These are phyloP conservation scores for Capsella bursapastoris DNA, from an alignment of 345 rosid genomes.

Conservation along the genomic window DNA sequence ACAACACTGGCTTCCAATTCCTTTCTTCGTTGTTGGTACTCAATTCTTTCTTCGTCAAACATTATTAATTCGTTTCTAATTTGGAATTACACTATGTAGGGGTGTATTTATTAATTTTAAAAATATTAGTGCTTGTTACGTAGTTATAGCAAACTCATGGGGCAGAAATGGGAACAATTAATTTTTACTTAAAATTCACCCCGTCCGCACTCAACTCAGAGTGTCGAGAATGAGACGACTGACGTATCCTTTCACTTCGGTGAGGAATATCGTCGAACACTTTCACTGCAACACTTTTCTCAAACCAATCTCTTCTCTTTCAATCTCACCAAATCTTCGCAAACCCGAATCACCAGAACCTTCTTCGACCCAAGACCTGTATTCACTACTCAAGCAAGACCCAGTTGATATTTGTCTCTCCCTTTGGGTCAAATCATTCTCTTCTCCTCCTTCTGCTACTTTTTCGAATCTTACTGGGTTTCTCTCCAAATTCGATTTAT, in stretches of 20 bases:
- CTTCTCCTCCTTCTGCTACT: conserved; percentile 61
- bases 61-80: background rate
- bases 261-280: conserved; percentile 71
- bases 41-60: background rate
- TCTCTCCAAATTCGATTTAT: conserved; percentile 85
- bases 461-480: conserved; percentile 84
- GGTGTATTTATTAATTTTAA: background rate
- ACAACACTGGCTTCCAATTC: conserved; percentile 25
- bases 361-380: conserved; percentile 46
- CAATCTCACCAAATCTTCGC: conserved; percentile 32
- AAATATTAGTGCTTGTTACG: background rate
- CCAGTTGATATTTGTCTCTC: conserved; percentile 79
- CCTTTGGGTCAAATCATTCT: conserved; percentile 92
- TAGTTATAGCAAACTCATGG: conserved; percentile 1
- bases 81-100: background rate
- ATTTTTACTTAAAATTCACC: background rate
- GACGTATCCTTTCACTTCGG: conserved; percentile 35
- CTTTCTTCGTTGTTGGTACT: background rate
- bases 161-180: background rate
- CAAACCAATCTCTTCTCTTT: conserved; percentile 48
- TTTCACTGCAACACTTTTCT: conserved; percentile 41
- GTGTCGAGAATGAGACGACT: conserved; percentile 36
- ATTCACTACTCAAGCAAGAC: conserved; percentile 78
- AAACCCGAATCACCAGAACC: conserved; percentile 29
- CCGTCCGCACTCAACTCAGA: background rate